Base-by-base conservation (phyloP, 176 grass and related monocot species). In the Hyparrhenia diplandra region DNA sequence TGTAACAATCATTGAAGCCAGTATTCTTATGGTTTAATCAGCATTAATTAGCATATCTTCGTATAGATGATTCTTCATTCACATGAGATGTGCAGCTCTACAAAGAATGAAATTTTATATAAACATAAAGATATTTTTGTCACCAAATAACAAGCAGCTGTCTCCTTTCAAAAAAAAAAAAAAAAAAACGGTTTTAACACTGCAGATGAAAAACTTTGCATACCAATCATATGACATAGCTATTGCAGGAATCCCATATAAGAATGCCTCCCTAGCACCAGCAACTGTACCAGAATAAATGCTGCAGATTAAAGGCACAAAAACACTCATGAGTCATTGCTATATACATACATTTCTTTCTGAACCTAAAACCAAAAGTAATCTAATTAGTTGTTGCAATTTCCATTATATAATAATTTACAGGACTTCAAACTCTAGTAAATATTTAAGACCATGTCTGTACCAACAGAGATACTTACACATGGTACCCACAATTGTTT, bases 211-310 rank as follows among this genome's bases (percentile, higher is more conserved):
- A 32, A 58, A 66, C 10, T 12, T 16, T 21, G 46, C 86, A 43
- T 85, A 99, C 96, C 96, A 99, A 79, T 99, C 85, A 82, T 95
- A 90, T 73, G 92, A 99, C 84, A 99, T 90, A 57, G 96, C 31
- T 86, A 99, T 60, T 83, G 96, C 77, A 83, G 92, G 93, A 77
- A 95, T 47, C 34, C 90, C 92, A 75, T 87, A 83, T 13, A 99
- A 77, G 87, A 99, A 93, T 75, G 96, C 96, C 81, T 99, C 96
- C 72, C 96, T 90, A 58, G 96, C 93, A 90, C 88, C 94, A 55
- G 91, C 94, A 80, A 97, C 93, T 65, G 96, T 99, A 80, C 93
- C 96, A 90, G 93, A 95, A 77, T 99, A 99, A 67, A 95, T 36
- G 61, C 92, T 99, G 82, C 73, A 95, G 54, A 92, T 63, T 54